Conservation (phyloP, 805 yeast genomes). For the Candida ascalaphidarum region DNA sequence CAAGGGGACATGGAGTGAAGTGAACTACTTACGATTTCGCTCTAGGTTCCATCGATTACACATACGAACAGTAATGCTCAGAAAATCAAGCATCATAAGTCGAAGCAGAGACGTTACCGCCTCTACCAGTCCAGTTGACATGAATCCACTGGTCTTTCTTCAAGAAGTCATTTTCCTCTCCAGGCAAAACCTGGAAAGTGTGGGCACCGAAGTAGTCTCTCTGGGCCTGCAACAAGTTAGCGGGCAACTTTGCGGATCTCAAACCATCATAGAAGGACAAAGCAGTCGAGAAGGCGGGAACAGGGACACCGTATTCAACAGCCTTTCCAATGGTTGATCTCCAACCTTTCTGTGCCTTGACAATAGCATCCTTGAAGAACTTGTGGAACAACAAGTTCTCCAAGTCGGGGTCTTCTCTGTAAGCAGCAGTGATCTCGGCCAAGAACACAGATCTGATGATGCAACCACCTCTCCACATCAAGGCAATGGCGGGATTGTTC, state of each 20-base stretch:
- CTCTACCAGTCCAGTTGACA: slow-evolving; percentile 98
- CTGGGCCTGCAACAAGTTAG: slow-evolving; percentile 98
- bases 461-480: slow-evolving; percentile 99
- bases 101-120: slow-evolving; percentile 95
- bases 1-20: too few species aligned
- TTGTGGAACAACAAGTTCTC: slow-evolving; percentile 94
- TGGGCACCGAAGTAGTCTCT: slow-evolving; percentile 99
- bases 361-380: slow-evolving; percentile 86
- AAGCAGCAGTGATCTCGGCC: slow-evolving; percentile 94
- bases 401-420: slow-evolving; percentile 85
- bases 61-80: background rate
- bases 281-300: slow-evolving; percentile 97
- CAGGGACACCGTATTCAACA: slow-evolving; percentile 83
- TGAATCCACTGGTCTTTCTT: slow-evolving; percentile 82
- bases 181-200: slow-evolving; percentile 93
- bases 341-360: slow-evolving; percentile 95
- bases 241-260: slow-evolving; percentile 93
- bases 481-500: slow-evolving; percentile 96
- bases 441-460: slow-evolving; percentile 97
- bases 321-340: slow-evolving; percentile 78
- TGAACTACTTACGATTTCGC: too few species aligned
- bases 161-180: slow-evolving; percentile 64
- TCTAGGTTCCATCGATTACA: too few species aligned
- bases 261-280: slow-evolving; percentile 97
- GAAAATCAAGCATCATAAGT: slow-evolving; percentile 75